phyloP scores from a whole-genome alignment of 1,284 basidiomycete species.

The Chondrostereum purpureum region DNA sequence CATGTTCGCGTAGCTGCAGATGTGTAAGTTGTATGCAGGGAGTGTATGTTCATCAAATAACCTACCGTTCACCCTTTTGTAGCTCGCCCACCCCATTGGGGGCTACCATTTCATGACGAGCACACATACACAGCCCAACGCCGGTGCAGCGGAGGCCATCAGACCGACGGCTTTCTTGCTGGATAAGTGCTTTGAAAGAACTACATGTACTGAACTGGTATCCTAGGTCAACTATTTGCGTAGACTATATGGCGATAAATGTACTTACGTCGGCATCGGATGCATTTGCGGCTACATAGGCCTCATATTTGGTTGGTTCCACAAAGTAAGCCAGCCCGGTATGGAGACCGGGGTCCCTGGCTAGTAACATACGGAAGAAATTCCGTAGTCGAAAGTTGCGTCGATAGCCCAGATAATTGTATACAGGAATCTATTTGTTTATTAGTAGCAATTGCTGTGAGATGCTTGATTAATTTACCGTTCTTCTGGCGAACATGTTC shows the following conservation, averaged over 20 bases:
- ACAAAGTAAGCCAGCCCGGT: slow-evolving; percentile 13
- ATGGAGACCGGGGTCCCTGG: slow-evolving; percentile 12
- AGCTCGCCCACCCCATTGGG: too few species aligned
- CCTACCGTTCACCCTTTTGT: too few species aligned
- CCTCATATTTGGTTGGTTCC: slow-evolving; percentile 10
- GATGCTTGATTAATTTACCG: slow-evolving; percentile 3
- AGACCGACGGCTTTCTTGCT: too few species aligned
- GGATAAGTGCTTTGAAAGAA: too few species aligned
- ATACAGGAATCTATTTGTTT: slow-evolving; percentile 11
- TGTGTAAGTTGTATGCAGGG: too few species aligned
- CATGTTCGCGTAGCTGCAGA: too few species aligned
- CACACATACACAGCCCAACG: too few species aligned
- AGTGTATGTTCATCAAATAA: too few species aligned
- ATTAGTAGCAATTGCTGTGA: neutral
- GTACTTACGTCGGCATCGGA: slow-evolving; percentile 9
- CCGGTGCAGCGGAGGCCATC: too few species aligned
- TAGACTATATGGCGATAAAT: neutral
- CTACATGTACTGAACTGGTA: too few species aligned
- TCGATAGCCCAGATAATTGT: slow-evolving; percentile 11
- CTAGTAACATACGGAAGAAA: slow-evolving; percentile 9
- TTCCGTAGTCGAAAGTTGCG: slow-evolving; percentile 9
- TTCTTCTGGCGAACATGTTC: neutral
- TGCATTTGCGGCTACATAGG: slow-evolving; percentile 8
- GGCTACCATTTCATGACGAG: too few species aligned
- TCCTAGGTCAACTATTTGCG: neutral